Percentiles rank a stretch among this genome's conserved stretches.
phyloP scores from a whole-genome alignment of 148 eudicot genomes.

The Rheum nobile region DNA sequence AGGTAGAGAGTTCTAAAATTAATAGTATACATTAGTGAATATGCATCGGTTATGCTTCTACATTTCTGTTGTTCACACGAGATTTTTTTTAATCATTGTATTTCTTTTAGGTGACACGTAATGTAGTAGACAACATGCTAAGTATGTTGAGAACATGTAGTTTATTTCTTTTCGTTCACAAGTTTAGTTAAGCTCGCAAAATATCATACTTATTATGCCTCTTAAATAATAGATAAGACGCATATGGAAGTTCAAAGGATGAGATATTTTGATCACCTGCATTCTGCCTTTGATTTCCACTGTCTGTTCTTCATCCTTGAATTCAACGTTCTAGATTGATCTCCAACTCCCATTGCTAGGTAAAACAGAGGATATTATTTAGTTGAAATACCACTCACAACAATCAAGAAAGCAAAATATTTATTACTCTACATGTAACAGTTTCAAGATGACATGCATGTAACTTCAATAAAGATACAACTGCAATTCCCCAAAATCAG shows the following conservation, averaged over 20 bases:
- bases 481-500: neutral
- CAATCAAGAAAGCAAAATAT: neutral
- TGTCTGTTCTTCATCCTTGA: constrained; percentile 67
- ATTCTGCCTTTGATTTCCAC: constrained; percentile 74
- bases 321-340: constrained; percentile 76
- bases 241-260: neutral
- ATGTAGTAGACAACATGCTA: too few relatives aligned
- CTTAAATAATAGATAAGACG: too few relatives aligned
- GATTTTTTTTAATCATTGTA: too few relatives aligned
- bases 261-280: constrained; percentile 35
- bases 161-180: too few relatives aligned
- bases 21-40: too few relatives aligned
- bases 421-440: neutral
- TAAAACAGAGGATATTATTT: constrained; percentile 4
- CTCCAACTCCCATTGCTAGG: constrained; percentile 95
- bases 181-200: too few relatives aligned
- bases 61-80: too few relatives aligned
- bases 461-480: neutral
- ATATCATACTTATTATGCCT: too few relatives aligned
- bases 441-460: neutral
- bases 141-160: too few relatives aligned
- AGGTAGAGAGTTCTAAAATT: too few relatives aligned
- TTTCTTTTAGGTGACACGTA: too few relatives aligned
- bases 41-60: too few relatives aligned
- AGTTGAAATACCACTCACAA: neutral